Conservation (phyloP, 352 stramenopile genomes). For the Phytophthora multivora region DNA sequence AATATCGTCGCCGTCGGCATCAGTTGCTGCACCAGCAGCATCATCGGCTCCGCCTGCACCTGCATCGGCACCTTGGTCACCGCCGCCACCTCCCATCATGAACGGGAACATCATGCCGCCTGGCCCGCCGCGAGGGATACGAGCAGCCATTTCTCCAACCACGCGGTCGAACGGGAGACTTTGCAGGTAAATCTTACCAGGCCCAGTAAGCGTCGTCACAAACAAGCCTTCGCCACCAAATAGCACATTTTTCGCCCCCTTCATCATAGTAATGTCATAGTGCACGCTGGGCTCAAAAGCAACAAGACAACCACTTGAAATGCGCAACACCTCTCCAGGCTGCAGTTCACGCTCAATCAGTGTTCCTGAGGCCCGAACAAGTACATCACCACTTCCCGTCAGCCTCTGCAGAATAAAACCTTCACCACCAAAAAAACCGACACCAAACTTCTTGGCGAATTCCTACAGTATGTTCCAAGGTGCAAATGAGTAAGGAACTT, state of each 20-base stretch:
- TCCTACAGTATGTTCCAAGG: slow-evolving; percentile 48
- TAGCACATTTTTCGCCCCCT: slow-evolving; percentile 94
- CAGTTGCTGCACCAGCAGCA: slow-evolving; percentile 27
- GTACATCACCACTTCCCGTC: slow-evolving; percentile 89
- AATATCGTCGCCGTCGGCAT: slow-evolving; percentile 11
- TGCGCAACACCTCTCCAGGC: slow-evolving; percentile 89
- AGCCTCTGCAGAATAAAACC: slow-evolving; percentile 94
- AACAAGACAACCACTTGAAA: slow-evolving; percentile 92
- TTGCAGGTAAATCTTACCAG: slow-evolving; percentile 91
- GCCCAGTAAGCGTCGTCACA: slow-evolving; percentile 92
- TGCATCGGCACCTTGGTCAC: slow-evolving; percentile 30
- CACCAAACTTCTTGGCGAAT: slow-evolving; percentile 89
- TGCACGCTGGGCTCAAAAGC: slow-evolving; percentile 87
- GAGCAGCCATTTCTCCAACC: slow-evolving; percentile 90
- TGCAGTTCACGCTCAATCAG: slow-evolving; percentile 88
- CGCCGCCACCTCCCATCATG: slow-evolving; percentile 63
- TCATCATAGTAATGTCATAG: slow-evolving; percentile 93
- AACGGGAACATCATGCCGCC: slow-evolving; percentile 91
- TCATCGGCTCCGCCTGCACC: slow-evolving; percentile 36
- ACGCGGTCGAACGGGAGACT: slow-evolving; percentile 93
- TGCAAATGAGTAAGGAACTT: neutral
- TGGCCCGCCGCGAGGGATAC: slow-evolving; percentile 78
- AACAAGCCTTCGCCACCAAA: slow-evolving; percentile 96
- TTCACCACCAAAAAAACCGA: slow-evolving; percentile 95
- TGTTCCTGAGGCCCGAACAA: slow-evolving; percentile 91